A percentile compares a stretch with the other conserved stretches of the same genome.
Conservation (phyloP, 177 flowering plant species). For the Vitis hybrid region DNA sequence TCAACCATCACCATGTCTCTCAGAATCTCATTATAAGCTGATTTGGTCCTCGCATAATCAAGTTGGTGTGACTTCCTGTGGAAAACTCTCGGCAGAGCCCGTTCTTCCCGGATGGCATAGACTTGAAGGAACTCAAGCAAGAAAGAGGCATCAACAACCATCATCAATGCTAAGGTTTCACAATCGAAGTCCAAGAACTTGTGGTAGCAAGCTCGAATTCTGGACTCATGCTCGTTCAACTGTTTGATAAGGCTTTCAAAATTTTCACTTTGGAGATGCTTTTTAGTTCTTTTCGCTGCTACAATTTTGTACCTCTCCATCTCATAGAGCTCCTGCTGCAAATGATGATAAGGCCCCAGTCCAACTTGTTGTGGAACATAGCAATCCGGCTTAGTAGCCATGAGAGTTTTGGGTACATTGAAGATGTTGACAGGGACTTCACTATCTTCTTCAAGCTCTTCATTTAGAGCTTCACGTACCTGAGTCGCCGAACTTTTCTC, state of each 20-base stretch:
- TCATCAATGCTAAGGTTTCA: conserved; percentile 55
- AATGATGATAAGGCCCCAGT: conserved; percentile 47
- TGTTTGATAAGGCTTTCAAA: conserved; percentile 25
- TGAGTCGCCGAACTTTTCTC: conserved; percentile 39
- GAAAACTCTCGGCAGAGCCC: conserved; percentile 15
- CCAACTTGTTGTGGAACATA: conserved; percentile 41
- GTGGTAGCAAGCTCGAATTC: conserved; percentile 44
- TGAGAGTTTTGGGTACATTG: conserved; percentile 36
- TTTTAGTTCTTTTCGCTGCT: conserved; percentile 30
- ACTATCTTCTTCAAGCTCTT: conserved; percentile 27
- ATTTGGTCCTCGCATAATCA: conserved; percentile 13
- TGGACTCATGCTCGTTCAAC: conserved; percentile 17
- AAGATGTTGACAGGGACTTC: conserved; percentile 30
- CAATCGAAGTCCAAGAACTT: conserved; percentile 34
- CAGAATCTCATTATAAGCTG: conserved; percentile 16
- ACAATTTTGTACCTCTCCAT: conserved; percentile 43
- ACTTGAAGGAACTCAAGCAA: conserved; percentile 44
- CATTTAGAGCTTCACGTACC: conserved; percentile 24
- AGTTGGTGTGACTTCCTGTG: conserved; percentile 17
- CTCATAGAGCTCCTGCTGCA: conserved; percentile 36
- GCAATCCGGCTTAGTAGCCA: conserved; percentile 22
- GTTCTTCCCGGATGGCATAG: conserved; percentile 17
- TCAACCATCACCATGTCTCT: conserved; percentile 24
- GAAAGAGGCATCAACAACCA: conserved; percentile 53
- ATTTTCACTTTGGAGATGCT: conserved; percentile 11